phyloP scores from a whole-genome alignment of 768 basidiomycete genomes.

The Jaapia argillacea region DNA sequence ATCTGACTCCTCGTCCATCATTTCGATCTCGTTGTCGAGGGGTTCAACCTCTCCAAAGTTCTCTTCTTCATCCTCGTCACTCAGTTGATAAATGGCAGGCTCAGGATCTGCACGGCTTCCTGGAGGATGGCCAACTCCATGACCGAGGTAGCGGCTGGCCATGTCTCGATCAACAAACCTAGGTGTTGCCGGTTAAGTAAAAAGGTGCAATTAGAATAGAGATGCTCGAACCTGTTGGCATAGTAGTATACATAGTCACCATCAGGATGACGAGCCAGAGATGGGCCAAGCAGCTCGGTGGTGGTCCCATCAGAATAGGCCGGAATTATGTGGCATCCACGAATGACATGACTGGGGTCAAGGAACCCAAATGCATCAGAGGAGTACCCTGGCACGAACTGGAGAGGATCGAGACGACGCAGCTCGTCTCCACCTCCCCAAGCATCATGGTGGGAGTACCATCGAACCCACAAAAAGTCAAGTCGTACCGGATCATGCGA shows the following conservation, averaged over 20 bases:
- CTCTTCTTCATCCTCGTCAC: no score
- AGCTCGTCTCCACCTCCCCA: no score
- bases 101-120: no score
- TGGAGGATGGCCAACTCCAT: constrained; percentile 14
- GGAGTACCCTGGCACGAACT: constrained; percentile 23
- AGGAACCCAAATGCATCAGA: constrained; percentile 32
- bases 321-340: constrained; percentile 32
- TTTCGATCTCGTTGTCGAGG: no score
- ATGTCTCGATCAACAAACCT: constrained; percentile 21
- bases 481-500: no score
- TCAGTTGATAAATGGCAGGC: no score
- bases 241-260: constrained; percentile 13
- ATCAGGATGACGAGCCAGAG: constrained; percentile 5
- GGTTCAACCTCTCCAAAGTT: no score
- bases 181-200: neutral
- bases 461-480: constrained; percentile 15
- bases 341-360: constrained; percentile 29
- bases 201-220: no score
- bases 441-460: neutral
- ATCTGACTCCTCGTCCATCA: no score
- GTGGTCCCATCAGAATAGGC: constrained; percentile 21
- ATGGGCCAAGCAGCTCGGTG: constrained; percentile 5
- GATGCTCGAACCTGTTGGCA: constrained; percentile 17
- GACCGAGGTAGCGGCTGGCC: constrained; percentile 14
- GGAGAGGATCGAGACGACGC: constrained; percentile 24